These are phyloP conservation scores for Alternaria solani DNA, from an alignment of 2,329 filamentous ascomycete genomes.

Conservation along the genomic window DNA sequence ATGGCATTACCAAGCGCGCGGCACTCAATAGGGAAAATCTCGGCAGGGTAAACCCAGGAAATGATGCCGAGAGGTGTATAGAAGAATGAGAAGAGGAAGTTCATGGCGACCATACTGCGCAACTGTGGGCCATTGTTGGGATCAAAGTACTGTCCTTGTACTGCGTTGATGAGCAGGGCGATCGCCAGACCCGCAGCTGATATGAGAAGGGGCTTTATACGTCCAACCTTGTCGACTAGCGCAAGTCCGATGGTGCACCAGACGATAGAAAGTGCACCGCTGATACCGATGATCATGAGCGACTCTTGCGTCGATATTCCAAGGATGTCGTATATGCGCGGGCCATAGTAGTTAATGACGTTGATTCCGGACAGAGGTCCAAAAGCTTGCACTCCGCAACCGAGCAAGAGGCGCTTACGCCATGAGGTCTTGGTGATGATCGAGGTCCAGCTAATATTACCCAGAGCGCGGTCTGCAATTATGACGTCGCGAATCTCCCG, in stretches of 20 bases:
- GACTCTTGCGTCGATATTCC: conserved; percentile 56
- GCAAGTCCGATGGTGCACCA: conserved; percentile 57
- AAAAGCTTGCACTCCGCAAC: conserved; percentile 59
- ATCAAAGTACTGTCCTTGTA: conserved; percentile 49
- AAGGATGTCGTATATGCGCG: conserved; percentile 55
- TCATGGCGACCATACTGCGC: conserved; percentile 58
- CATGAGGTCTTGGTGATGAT: conserved; percentile 56
- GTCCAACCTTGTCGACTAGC: conserved; percentile 58
- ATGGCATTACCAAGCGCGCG: conserved; percentile 55
- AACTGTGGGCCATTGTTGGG: conserved; percentile 43
- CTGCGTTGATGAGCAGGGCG: conserved; percentile 48
- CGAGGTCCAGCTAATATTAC: conserved; percentile 52
- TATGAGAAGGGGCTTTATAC: conserved; percentile 59
- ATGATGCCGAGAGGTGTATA: conserved; percentile 58
- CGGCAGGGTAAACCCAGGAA: conserved; percentile 58
- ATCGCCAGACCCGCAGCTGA: conserved; percentile 53
- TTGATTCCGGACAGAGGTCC: conserved; percentile 60
- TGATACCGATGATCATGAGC: conserved; percentile 62
- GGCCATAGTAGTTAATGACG: conserved; percentile 50
- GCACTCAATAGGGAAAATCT: conserved; percentile 57
- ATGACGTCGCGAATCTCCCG: conserved; percentile 35
- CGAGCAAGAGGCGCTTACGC: conserved; percentile 58
- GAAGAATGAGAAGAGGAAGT: conserved; percentile 58
- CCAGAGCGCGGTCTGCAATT: conserved; percentile 35
- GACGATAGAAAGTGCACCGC: conserved; percentile 58